Evolutionary conservation across 176 grass and related monocot genomes (phyloP), one percentile per base, ranked within the genome.

Genomic region (Zizania latifolia): DNA sequence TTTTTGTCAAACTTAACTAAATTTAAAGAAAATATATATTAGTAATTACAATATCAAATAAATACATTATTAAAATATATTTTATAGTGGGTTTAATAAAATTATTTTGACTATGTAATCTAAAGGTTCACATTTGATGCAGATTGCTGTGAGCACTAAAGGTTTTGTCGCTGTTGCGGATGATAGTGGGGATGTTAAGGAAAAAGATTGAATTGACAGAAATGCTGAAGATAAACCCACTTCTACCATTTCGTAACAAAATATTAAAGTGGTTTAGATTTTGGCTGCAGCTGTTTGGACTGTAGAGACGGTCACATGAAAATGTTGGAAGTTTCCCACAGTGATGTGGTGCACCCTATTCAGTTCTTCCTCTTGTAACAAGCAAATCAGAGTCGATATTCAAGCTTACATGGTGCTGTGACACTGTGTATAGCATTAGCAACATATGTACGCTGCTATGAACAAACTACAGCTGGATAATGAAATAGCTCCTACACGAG

Each of bases 151-250:
- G 21, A 97, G 86, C 71, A 74, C 81, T 27, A 97, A 91, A 85
- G 86, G 89, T 81, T 93, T 84, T 83, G 88, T 98, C 31, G 94
- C 94, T 59, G 83, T 91, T 81, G 91, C 85, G 77, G 94, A 98
- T 86, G 91, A 98, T 62, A 91, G 88, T 87, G 94, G 94, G 53
- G 94, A 98, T 83, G 86, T 92, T 59, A 98, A 98, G 94, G 94
- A 93, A 90, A 36, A 71, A 71, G 17, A 22, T 30, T 50, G 38
- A 62, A 27, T 27, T 6, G 10, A 45, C 13, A 45, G 26, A 80
- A 57, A 80, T 71, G 12, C 35, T 14, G 21, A 58, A 59, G n/a
- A 46, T 11, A 63, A 44, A 5, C 14, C 12, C 4, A 4, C 26
- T 17, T 17, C 16, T 37, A 21, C 21, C 32, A 64, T 50, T 75